Evolutionary conservation across 192 early-diverging fungal genomes (phyloP), one percentile per base, ranked within the genome.

Genomic region (Gaertneriomyces semiglobifer): DNA sequence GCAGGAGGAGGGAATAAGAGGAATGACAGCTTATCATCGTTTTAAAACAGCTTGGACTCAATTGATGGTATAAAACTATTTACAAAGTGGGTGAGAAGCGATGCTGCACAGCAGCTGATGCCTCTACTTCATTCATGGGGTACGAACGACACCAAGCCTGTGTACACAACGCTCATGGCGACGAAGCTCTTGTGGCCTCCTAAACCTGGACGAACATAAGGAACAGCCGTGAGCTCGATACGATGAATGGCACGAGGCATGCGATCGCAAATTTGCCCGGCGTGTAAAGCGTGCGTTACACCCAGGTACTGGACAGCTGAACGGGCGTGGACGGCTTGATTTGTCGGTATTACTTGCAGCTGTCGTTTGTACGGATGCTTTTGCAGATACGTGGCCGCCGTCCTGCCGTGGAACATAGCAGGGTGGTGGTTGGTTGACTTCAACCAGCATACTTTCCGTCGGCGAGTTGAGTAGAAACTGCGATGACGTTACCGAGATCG

Each of bases 151-250:
- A 5, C 50, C 50, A 52, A n/a, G n/a, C 50, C 55, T 14, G 0
- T 57, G 55, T 12, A 57, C 55, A 38, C 55, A 57, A 39, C 55
- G 55, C 39, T 57, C 55, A 38, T 57, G 55, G 12, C 55, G 55
- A 14, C 55, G 55, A 6, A 57, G 38, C 55, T 57, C 55, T 57
- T 57, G 55, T 38, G 55, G 55, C 14, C 55, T 16, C 4, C 55
- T 14, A 38, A 57, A 57, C 12, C 55, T 14, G 19, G 55, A 16
- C 0, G 18, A 39, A 8, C 55, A 57, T 39, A 57, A 38, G 33
- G 19, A 10, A 9, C 55, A 57, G 16, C 55, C 55, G 38, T 57
- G 38, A 39, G 55, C 55, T 38, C 55, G 55, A 38, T 57, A 57
- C 6, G 55, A 57, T 38, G 55, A 57, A 38, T 57, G 55, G 55